Base-by-base conservation (phyloP, 495 filamentous ascomycete genomes). In the Penicillium cataractarum region DNA sequence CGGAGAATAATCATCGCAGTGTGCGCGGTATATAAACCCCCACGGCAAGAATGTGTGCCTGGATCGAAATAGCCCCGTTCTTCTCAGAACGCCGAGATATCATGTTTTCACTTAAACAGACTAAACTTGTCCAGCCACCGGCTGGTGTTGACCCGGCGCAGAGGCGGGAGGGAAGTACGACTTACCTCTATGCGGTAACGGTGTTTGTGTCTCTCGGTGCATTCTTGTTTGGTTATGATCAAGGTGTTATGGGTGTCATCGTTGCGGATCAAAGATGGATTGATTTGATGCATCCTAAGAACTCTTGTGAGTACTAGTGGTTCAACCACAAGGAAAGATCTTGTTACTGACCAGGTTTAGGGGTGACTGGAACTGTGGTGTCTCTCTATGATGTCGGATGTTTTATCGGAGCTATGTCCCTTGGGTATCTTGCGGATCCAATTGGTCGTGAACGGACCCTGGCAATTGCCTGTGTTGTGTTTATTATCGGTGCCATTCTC, bases 401-500 rank as follows among this genome's bases (percentile, higher is more conserved):
- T 59, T 85, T 87, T 65, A 68, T 85, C 27, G 84, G 84, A 15
- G 81, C 84, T 48, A 74, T 93, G 53, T 84, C 88, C 31, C 87
- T 85, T 33, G 90, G 89, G 13, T 88, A 89, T 70, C 71, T 93
- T 31, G 89, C 88, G 22, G 90, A 93, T 75, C 81, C 82, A 19
- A 72, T 90, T 37, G 35, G 35, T 10, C 83, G 91, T 27, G 92
- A 92, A 76, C 89, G 88, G 70, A 83, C 86, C 17, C 85, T 93
- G 56, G 68, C 92, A 6, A 78, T 92, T 55, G 86, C 88, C 24
- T 84, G 84, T 22, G 61, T 73, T 17, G 81, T 93, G 50, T 93
- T 93, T 75, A 85, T 90, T 32, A 61, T 92, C 22, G 91, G 90
- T 19, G 87, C 91, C 13, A 71, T 92, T 13, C 72, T 92, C 27